Conservation (phyloP, 768 basidiomycete species). For the Leccinellum luteum region DNA sequence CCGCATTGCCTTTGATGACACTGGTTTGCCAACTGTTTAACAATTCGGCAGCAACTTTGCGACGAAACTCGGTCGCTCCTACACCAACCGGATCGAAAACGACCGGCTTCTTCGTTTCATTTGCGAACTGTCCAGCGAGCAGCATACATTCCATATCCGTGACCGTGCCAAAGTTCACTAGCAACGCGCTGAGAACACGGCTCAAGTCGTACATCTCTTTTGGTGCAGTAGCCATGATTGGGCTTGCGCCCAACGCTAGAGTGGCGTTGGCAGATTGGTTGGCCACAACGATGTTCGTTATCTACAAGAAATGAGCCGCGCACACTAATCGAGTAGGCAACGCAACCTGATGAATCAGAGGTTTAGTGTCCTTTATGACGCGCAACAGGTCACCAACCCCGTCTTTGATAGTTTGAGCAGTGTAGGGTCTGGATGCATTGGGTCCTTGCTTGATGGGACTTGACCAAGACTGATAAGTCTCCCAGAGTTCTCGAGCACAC, state of each 20-base stretch:
- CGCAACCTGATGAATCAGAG: constrained; percentile 80
- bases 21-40: constrained; percentile 78
- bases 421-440: constrained; percentile 15
- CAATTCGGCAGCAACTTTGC: constrained; percentile 54
- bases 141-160: constrained; percentile 71
- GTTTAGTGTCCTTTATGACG: constrained; percentile 50
- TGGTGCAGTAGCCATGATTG: constrained; percentile 89
- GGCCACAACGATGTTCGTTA: constrained; percentile 85
- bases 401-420: constrained; percentile 37
- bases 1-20: constrained; percentile 94
- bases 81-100: constrained; percentile 93
- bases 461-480: constrained; percentile 36
- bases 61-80: constrained; percentile 76
- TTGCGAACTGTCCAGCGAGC: constrained; percentile 68
- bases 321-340: neutral
- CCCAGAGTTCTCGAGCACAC: constrained; percentile 46
- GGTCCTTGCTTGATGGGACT: neutral
- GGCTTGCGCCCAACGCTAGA: constrained; percentile 82
- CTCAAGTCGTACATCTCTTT: constrained; percentile 81
- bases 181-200: constrained; percentile 59
- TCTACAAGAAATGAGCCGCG: constrained; percentile 41
- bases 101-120: constrained; percentile 66
- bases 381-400: constrained; percentile 49
- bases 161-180: constrained; percentile 89
- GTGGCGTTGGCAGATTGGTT: constrained; percentile 91